These are phyloP conservation scores for Lophiostoma macrostomum DNA, from an alignment of 495 filamentous ascomycete species.

Conservation along the genomic window DNA sequence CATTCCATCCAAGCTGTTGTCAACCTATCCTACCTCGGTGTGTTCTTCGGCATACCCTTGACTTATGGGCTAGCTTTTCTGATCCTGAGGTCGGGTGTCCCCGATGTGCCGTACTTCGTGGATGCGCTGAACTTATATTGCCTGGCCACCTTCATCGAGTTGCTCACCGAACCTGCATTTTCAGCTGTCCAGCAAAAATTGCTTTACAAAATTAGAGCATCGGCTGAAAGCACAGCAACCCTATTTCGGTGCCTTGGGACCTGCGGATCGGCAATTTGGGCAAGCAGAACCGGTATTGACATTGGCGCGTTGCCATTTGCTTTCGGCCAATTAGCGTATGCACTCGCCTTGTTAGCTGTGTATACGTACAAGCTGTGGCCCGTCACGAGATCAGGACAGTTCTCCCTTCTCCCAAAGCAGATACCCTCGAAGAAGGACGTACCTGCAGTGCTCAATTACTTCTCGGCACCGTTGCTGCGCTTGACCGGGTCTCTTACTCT, in stretches of 20 bases:
- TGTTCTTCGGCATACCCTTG: conserved; percentile 65
- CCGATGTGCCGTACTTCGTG: conserved; percentile 61
- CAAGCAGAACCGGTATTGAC: conserved; percentile 45
- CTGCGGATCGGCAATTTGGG: conserved; percentile 62
- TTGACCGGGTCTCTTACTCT: conserved; percentile 75
- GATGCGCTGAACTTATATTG: conserved; percentile 65
- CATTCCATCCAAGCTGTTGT: conserved; percentile 60
- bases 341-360: conserved; percentile 60
- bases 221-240: conserved; percentile 75
- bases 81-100: conserved; percentile 59
- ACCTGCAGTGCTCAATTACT: conserved; percentile 41
- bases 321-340: conserved; percentile 77
- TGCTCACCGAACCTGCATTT: conserved; percentile 81
- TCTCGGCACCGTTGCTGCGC: conserved; percentile 62
- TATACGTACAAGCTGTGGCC: conserved; percentile 48
- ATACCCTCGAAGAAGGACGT: conserved; percentile 9
- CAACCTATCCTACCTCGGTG: conserved; percentile 80
- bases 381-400: conserved; percentile 24
- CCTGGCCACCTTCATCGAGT: conserved; percentile 72
- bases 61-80: conserved; percentile 57
- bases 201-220: conserved; percentile 72
- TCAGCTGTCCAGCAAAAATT: conserved; percentile 76
- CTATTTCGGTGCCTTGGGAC: conserved; percentile 71
- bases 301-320: conserved; percentile 86
- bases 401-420: conserved; percentile 41